Evolutionary conservation across 202 grass and related monocot species (phyloP).

Genomic region (Musa balbisiana): DNA sequence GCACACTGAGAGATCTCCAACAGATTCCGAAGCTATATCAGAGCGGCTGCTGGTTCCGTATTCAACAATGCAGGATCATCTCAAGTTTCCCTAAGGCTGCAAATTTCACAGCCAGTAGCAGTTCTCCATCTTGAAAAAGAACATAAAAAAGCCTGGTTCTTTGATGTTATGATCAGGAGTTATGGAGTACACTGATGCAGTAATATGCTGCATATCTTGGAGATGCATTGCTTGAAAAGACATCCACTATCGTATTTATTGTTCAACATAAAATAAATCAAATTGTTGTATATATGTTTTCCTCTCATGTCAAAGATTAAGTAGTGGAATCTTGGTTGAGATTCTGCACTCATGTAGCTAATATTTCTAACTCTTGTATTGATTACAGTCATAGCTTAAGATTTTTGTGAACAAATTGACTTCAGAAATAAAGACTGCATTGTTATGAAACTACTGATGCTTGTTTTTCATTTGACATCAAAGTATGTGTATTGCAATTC

Average conservation of each 20-base stretch:
- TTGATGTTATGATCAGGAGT: too few species aligned
- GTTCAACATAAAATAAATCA: background rate
- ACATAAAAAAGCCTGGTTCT: conserved; percentile 36
- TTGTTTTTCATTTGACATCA: background rate
- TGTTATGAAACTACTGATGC: background rate
- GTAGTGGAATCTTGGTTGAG: too few species aligned
- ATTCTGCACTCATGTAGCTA: too few species aligned
- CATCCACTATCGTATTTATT: background rate
- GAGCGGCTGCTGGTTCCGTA: conserved; percentile 19
- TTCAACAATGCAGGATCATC: background rate
- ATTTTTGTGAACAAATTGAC: too few species aligned
- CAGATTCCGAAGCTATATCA: conserved; percentile 53
- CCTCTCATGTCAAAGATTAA: background rate
- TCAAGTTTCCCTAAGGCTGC: background rate
- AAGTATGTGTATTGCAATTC: background rate
- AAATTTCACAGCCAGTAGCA: background rate
- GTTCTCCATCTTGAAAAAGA: conserved; percentile 56
- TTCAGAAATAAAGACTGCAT: too few species aligned
- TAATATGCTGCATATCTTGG: too few species aligned
- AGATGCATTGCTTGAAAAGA: too few species aligned
- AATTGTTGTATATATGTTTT: background rate
- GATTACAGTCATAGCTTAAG: too few species aligned
- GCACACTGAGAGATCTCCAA: conserved; percentile 73
- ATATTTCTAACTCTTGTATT: too few species aligned
- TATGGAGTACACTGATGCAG: too few species aligned